A percentile compares a stretch with the other conserved stretches of the same genome.
phyloP scores from a whole-genome alignment of 2,329 filamentous ascomycete genomes.

The Aspergillus uvarum region DNA sequence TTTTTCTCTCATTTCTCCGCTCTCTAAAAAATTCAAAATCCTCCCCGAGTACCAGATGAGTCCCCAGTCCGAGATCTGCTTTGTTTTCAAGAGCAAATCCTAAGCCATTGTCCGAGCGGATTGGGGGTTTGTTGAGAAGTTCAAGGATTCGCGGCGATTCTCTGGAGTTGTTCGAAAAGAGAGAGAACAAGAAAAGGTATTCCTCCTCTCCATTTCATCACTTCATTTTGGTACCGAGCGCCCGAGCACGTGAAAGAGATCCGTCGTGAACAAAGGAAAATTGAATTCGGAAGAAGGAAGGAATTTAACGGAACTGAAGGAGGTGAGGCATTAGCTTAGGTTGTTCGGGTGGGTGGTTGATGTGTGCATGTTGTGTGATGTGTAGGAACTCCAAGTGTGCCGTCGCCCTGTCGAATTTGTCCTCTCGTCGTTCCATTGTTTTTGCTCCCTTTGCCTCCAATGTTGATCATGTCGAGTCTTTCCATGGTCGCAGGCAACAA shows the following conservation, averaged over 20 bases:
- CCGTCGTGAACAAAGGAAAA: slow-evolving; percentile 31
- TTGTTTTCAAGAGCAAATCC: background rate
- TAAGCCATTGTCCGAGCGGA: background rate
- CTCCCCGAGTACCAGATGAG: background rate
- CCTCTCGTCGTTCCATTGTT: background rate
- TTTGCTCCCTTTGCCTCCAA: background rate
- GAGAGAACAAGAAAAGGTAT: background rate
- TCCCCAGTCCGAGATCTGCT: background rate
- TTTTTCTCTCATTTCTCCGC: background rate
- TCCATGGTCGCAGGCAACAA: background rate
- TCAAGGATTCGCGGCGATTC: background rate
- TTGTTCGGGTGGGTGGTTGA: background rate
- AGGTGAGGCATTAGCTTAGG: slow-evolving; percentile 10
- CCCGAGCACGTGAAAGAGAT: slow-evolving; percentile 30
- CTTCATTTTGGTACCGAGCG: slow-evolving; percentile 22
- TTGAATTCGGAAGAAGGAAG: slow-evolving; percentile 28
- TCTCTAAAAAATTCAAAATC: background rate
- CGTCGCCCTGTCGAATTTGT: background rate
- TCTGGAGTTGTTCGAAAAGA: background rate
- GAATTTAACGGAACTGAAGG: slow-evolving; percentile 38
- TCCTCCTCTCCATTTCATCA: slow-evolving; percentile 16
- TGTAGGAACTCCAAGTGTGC: background rate
- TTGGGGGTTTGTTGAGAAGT: background rate
- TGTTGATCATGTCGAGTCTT: background rate
- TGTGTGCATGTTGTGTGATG: background rate